phyloP scores from a whole-genome alignment of 2,329 filamentous ascomycete genomes.

The Chaetomium sp. region DNA sequence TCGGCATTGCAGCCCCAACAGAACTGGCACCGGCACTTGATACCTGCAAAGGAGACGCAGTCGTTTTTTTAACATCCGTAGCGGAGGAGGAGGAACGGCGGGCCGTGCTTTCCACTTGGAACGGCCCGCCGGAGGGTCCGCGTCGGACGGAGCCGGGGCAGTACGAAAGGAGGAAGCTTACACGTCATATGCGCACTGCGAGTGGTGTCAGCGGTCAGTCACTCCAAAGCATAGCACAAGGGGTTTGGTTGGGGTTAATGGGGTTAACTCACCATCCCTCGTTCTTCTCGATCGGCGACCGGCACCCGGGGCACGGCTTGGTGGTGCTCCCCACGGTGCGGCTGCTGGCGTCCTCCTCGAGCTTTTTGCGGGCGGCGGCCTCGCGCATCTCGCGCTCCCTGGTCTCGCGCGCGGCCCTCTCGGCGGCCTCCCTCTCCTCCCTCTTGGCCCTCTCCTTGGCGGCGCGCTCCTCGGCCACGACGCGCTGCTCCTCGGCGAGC shows the following conservation, averaged over 20 bases:
- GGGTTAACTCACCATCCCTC: conserved; percentile 45
- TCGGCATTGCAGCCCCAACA: conserved; percentile 41
- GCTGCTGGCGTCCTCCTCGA: conserved; percentile 42
- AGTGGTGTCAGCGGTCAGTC: conserved; percentile 30
- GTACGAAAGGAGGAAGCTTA: conserved; percentile 37
- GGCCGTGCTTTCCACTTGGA: background rate
- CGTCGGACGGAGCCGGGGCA: background rate
- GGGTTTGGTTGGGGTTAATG: no score
- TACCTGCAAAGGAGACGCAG: conserved; percentile 35
- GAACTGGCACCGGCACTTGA: conserved; percentile 42
- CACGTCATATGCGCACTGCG: conserved; percentile 47
- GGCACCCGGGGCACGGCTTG: conserved; percentile 46
- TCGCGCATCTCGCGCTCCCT: conserved; percentile 28
- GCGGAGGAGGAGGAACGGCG: background rate
- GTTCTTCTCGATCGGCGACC: conserved; percentile 46
- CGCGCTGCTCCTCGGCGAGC: conserved; percentile 36
- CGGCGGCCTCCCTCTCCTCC: conserved; percentile 28
- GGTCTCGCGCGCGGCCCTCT: conserved; percentile 24
- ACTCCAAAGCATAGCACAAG: background rate
- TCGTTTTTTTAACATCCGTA: background rate
- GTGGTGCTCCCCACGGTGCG: conserved; percentile 39
- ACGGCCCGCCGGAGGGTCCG: conserved; percentile 9
- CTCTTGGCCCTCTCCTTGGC: conserved; percentile 32
- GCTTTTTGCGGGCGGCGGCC: conserved; percentile 32
- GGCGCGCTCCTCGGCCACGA: conserved; percentile 21